phyloP scores from a whole-genome alignment of 2,329 filamentous ascomycete genomes.

The Hyphodiscus sp. region DNA sequence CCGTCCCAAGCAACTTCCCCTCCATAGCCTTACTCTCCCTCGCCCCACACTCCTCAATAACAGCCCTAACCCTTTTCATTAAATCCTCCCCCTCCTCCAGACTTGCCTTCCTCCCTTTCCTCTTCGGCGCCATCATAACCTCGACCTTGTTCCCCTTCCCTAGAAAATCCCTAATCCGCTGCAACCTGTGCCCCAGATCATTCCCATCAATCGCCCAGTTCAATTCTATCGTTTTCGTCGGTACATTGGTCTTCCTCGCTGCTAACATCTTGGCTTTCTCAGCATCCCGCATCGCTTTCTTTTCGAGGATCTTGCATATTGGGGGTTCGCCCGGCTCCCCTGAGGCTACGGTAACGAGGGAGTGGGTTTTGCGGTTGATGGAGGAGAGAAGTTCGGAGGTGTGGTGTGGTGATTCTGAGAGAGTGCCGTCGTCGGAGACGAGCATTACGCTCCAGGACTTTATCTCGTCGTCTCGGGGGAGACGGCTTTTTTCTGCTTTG shows the following conservation, averaged over 20 bases:
- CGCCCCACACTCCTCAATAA: conserved; percentile 29
- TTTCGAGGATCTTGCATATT: conserved; percentile 66
- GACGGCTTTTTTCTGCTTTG: conserved; percentile 25
- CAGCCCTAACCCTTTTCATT: conserved; percentile 42
- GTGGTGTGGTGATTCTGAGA: conserved; percentile 26
- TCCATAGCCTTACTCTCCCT: conserved; percentile 40
- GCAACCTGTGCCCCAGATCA: conserved; percentile 68
- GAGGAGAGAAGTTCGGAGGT: conserved; percentile 34
- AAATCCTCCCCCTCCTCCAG: conserved; percentile 54
- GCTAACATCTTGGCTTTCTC: conserved; percentile 38
- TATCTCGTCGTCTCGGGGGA: conserved; percentile 44
- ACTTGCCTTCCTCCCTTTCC: conserved; percentile 52
- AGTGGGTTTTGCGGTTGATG: conserved; percentile 43
- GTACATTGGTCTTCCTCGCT: conserved; percentile 31
- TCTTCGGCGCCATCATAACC: conserved; percentile 63
- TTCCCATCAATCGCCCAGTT: conserved; percentile 79
- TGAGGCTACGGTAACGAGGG: conserved; percentile 42
- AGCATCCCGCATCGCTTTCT: conserved; percentile 42
- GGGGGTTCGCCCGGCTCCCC: conserved; percentile 36
- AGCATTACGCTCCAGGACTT: conserved; percentile 35
- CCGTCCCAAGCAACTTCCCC: conserved; percentile 39
- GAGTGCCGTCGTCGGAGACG: conserved; percentile 33
- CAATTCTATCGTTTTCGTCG: conserved; percentile 73
- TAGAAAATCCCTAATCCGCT: conserved; percentile 62
- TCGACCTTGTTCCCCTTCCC: conserved; percentile 70